phyloP scores from a whole-genome alignment of 2,329 filamentous ascomycete species.

The Sarocladium strictum region DNA sequence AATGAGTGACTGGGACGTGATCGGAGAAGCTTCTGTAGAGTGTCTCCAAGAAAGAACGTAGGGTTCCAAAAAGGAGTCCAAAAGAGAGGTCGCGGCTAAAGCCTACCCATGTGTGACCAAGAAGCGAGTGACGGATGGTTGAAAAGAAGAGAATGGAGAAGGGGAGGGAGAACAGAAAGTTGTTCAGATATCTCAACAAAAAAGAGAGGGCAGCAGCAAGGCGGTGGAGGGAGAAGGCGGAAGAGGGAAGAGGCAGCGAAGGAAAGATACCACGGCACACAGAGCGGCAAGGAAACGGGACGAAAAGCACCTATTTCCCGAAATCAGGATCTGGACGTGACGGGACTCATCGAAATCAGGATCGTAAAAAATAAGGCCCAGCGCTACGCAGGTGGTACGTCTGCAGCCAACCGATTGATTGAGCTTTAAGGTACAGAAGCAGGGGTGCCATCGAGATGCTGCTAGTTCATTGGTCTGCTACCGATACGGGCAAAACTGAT shows the following conservation, averaged over 20 bases:
- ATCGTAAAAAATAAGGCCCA: neutral
- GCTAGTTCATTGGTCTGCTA: neutral
- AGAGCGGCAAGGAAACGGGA: neutral
- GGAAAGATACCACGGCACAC: neutral
- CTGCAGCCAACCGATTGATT: neutral
- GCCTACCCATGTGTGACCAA: no score
- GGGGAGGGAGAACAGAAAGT: neutral
- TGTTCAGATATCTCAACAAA: neutral
- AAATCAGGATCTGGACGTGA: neutral
- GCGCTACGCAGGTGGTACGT: neutral
- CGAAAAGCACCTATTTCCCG: neutral
- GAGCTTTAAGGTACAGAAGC: neutral
- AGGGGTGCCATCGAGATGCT: neutral
- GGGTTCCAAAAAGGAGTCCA: conserved; percentile 3
- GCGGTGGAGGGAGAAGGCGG: neutral
- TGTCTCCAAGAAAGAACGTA: conserved; percentile 7
- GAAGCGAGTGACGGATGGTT: neutral
- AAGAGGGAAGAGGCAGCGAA: neutral
- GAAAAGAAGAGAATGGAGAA: neutral
- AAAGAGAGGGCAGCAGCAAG: neutral
- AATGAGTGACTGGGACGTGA: neutral
- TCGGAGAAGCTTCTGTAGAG: neutral
- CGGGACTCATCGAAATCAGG: neutral
- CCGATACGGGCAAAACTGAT: neutral
- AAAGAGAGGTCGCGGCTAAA: no score